phyloP scores from a whole-genome alignment of 2,329 filamentous ascomycete species.

The Juglanconis juglandina region DNA sequence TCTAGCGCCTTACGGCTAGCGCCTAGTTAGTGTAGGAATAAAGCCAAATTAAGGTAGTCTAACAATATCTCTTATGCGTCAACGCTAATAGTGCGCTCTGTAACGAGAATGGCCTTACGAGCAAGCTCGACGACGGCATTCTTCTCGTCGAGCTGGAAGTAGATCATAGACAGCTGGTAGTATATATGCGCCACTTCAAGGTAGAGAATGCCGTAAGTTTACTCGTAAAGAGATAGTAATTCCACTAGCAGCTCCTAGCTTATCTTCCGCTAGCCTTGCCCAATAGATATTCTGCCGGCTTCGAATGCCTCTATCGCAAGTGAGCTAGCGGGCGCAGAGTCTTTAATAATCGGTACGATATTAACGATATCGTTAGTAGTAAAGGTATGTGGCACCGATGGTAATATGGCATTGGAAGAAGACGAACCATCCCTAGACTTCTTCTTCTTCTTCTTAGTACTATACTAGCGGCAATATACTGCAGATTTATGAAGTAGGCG shows the following conservation, averaged over 20 bases:
- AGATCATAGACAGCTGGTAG: constrained; percentile 90
- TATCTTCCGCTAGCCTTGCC: constrained; percentile 91
- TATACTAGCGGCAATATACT: too few species aligned
- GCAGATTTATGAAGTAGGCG: too few species aligned
- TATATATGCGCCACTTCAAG: constrained; percentile 95
- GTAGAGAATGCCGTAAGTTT: constrained; percentile 96
- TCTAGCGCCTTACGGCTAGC: constrained; percentile 84
- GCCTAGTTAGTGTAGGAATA: constrained; percentile 89
- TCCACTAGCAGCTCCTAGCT: constrained; percentile 95
- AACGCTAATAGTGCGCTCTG: constrained; percentile 87
- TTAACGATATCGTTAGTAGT: constrained; percentile 82
- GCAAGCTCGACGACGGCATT: constrained; percentile 91
- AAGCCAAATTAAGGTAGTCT: constrained; percentile 89
- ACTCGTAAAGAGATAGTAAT: constrained; percentile 91
- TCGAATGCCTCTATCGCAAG: constrained; percentile 94
- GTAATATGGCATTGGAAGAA: constrained; percentile 39
- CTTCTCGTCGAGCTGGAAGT: constrained; percentile 98
- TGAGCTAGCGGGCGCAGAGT: constrained; percentile 84
- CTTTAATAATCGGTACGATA: constrained; percentile 90
- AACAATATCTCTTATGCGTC: constrained; percentile 92
- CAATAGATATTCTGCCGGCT: constrained; percentile 91
- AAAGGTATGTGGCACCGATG: constrained; percentile 59
- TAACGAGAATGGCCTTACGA: constrained; percentile 93
- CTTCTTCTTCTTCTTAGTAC: constrained; percentile 60
- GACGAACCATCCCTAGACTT: constrained; percentile 55